phyloP scores from a whole-genome alignment of 176 grass and related monocot species.

The Tuctoria greenei region DNA sequence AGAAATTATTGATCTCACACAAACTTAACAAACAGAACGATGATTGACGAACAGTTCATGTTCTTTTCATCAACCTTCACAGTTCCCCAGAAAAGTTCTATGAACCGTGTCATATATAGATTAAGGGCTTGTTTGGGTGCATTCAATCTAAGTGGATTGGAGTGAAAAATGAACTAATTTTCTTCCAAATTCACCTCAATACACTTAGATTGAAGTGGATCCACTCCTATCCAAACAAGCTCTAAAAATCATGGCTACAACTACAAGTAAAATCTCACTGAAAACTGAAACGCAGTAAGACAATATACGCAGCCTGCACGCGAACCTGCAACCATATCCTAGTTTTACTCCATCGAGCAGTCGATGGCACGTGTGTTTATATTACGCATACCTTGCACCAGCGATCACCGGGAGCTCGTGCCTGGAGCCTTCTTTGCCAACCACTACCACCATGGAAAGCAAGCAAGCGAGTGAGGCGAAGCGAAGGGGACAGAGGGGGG shows the following conservation, averaged over 20 bases:
- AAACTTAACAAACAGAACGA: background rate
- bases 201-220: too few relatives aligned
- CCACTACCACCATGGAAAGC: background rate
- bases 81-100: background rate
- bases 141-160: too few relatives aligned
- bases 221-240: too few relatives aligned
- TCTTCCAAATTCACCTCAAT: too few relatives aligned
- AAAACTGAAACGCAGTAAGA: background rate
- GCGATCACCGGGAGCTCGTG: background rate
- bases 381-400: conserved; percentile 4
- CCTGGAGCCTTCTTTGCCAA: background rate
- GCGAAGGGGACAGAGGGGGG: conserved; percentile 27
- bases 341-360: background rate
- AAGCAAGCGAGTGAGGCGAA: background rate
- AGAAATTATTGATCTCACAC: background rate
- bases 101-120: background rate
- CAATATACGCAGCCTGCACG: background rate
- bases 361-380: background rate
- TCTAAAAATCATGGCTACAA: background rate
- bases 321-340: too few relatives aligned
- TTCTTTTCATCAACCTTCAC: too few relatives aligned
- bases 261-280: background rate
- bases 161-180: too few relatives aligned
- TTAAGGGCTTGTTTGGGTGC: too few relatives aligned
- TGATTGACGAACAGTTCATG: background rate